Evolutionary conservation across 1,284 basidiomycete genomes (phyloP).

Genomic region (Wolfiporia cocos): DNA sequence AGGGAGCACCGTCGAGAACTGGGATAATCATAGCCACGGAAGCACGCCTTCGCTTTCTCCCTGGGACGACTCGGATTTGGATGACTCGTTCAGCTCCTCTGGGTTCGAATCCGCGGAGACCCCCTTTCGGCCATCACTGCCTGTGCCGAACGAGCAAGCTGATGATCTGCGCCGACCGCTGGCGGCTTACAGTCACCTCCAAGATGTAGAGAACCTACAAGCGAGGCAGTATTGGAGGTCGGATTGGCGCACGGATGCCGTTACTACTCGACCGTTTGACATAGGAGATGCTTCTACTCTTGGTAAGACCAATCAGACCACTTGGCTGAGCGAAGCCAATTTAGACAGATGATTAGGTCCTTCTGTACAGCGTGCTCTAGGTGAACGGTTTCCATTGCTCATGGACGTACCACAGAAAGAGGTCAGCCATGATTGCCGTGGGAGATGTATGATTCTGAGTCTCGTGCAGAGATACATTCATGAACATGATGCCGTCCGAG

Average conservation of each 20-base stretch:
- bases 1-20: constrained; percentile 35
- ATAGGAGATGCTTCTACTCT: constrained; percentile 64
- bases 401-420: constrained; percentile 27
- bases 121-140: too few species aligned
- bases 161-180: constrained; percentile 1
- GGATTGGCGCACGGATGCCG: constrained; percentile 46
- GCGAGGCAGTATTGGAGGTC: constrained; percentile 64
- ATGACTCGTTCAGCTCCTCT: constrained; percentile 41
- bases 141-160: neutral
- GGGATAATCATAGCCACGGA: constrained; percentile 36
- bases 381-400: constrained; percentile 20
- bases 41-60: constrained; percentile 46
- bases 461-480: constrained; percentile 52
- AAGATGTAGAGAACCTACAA: constrained; percentile 51
- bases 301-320: constrained; percentile 30
- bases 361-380: constrained; percentile 33
- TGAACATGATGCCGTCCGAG: constrained; percentile 69
- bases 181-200: constrained; percentile 34
- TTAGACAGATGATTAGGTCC: constrained; percentile 35
- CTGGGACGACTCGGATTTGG: constrained; percentile 33
- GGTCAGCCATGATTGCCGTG: constrained; percentile 28
- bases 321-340: neutral
- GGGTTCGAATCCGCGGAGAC: constrained; percentile 34
- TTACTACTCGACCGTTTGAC: constrained; percentile 42
- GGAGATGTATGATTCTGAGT: neutral